Conservation (phyloP, 2,329 filamentous ascomycete species). For the Orbilia brochopaga region DNA sequence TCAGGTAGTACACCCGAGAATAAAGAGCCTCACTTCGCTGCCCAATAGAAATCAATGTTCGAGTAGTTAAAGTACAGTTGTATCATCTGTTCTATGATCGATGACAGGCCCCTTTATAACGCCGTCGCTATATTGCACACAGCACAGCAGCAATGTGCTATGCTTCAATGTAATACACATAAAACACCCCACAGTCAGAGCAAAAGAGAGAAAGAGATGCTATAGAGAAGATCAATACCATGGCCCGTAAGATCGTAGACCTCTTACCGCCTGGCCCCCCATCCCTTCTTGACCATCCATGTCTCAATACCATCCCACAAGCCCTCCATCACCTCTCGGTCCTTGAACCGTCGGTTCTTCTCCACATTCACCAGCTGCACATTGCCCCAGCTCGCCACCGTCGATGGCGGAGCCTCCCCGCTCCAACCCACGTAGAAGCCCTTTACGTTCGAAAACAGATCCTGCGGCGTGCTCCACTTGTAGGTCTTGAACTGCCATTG, state of each 20-base stretch:
- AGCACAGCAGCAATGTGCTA: conserved; percentile 17
- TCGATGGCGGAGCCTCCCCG: conserved; percentile 77
- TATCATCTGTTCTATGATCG: conserved; percentile 2
- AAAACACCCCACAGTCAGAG: conserved; percentile 15
- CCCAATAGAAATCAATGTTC: background rate
- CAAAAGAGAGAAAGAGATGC: background rate
- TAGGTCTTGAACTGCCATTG: conserved; percentile 99
- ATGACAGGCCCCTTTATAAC: conserved; percentile 18
- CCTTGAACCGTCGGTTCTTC: conserved; percentile 83
- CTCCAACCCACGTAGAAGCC: conserved; percentile 92
- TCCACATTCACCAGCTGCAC: conserved; percentile 83
- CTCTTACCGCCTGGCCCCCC: conserved; percentile 59
- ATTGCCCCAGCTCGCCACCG: conserved; percentile 82
- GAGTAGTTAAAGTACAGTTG: conserved; percentile 15
- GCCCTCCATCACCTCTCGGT: conserved; percentile 88
- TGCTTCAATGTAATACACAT: too few relatives aligned
- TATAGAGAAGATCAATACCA: background rate
- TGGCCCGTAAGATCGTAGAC: background rate
- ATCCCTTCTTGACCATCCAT: conserved; percentile 84
- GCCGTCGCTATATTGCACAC: conserved; percentile 40
- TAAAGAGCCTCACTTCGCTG: too few relatives aligned
- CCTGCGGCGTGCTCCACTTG: conserved; percentile 87
- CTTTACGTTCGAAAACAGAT: conserved; percentile 85
- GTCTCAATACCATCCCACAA: conserved; percentile 90
- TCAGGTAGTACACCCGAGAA: too few relatives aligned